Evolutionary conservation across 2,329 filamentous ascomycete species (phyloP).

Genomic region (Sporothrix protearum): DNA sequence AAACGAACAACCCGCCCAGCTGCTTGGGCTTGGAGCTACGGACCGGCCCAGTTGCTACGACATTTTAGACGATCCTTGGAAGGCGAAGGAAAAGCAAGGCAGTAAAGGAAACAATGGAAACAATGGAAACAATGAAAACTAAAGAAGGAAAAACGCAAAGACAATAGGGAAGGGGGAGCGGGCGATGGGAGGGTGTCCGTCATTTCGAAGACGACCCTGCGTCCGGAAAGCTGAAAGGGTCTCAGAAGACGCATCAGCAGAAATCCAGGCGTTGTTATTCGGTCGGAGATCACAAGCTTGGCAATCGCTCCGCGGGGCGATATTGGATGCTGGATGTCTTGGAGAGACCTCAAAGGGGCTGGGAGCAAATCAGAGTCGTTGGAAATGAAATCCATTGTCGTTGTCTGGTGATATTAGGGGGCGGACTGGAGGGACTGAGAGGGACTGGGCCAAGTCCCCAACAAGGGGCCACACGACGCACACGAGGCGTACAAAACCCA

Average conservation of each 20-base stretch:
- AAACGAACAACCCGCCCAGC: neutral
- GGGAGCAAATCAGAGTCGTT: slow-evolving; percentile 10
- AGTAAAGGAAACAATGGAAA: neutral
- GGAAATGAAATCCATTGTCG: neutral
- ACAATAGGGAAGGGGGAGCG: neutral
- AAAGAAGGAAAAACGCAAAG: neutral
- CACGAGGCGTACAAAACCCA: neutral
- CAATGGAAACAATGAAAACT: neutral
- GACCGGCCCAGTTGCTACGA: neutral
- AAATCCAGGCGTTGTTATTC: slow-evolving; percentile 19
- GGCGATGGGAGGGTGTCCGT: neutral
- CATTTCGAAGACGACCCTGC: neutral
- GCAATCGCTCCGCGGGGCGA: neutral
- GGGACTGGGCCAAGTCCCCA: neutral
- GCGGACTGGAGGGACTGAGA: neutral
- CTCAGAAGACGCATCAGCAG: slow-evolving; percentile 15
- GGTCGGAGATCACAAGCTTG: neutral
- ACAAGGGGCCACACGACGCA: neutral
- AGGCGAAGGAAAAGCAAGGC: neutral
- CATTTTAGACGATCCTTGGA: neutral
- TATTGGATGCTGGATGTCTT: no score
- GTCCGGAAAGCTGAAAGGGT: neutral
- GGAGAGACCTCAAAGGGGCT: neutral
- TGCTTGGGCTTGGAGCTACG: neutral
- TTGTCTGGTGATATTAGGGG: neutral